Evolutionary conservation across 805 yeast genomes (phyloP), one percentile per base, ranked within the genome.

Genomic region (Nakazawaea siamensis): DNA sequence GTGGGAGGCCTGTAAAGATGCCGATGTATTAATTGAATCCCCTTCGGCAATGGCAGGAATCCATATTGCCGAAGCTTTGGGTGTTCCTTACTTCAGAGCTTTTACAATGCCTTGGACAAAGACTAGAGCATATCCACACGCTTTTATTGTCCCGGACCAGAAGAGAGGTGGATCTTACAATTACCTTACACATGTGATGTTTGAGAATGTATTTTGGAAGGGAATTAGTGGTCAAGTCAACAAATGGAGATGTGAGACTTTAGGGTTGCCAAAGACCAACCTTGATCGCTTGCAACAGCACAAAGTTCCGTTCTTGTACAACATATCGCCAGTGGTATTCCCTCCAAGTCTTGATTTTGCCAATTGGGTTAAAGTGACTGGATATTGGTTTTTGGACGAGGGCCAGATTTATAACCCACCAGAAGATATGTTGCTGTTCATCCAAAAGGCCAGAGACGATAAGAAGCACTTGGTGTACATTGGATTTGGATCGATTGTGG

Each of bases 51-150:
- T 90, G 88, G 88, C 82, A 12, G 97, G 97, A 8, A 73, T 88
- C 31, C 97, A 90, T 49, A 83, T 90, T 38, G 96, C 97, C 3
- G 97, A 90, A 54, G 94, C 94, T 1, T 57, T 90, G 39, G 73
- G 76, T 15, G 81, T 90, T 38, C 95, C 97, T 0, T 90, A 90
- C 52, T 82, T 84, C 62, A 67, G 97, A 48, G 97, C 97, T 0
- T 90, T 90, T 52, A 90, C 97, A 0, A 90, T 90, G 97, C 97
- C 97, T 0, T 90, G 97, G 97, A 85, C 97, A 0, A 62, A 95
- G 41, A 88, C 97, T 1, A 68, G 94, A 45, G 94, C 96, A 0
- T 90, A 90, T 52, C 97, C 97, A 1, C 97, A 90, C 63, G 97
- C 97, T 0, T 87, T 90, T 44, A 76, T 88, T 52, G 95, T 85